Conservation (phyloP, 345 rosid genomes). For the Stellera chamaejasme region DNA sequence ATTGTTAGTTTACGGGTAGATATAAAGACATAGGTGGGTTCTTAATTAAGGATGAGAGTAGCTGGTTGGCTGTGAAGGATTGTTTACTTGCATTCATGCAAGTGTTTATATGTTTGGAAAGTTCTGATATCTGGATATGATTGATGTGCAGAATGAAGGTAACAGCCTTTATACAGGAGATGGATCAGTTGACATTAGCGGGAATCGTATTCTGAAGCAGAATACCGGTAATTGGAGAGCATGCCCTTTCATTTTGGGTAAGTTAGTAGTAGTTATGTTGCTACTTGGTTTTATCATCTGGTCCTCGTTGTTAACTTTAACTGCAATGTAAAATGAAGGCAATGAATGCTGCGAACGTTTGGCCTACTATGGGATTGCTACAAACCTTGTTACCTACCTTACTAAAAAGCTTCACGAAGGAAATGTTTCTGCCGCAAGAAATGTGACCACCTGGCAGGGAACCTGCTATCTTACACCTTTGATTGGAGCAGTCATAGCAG, state of each 20-base stretch:
- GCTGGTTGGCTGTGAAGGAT: neutral
- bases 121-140: neutral
- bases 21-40: neutral
- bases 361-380: slow-evolving; percentile 89
- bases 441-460: slow-evolving; percentile 83
- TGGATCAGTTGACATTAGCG: slow-evolving; percentile 76
- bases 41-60: neutral
- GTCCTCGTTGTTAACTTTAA: too few species aligned
- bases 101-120: slow-evolving; percentile 2
- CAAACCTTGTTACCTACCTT: slow-evolving; percentile 83
- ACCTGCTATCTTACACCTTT: slow-evolving; percentile 94
- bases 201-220: slow-evolving; percentile 70
- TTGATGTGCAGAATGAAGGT: slow-evolving; percentile 28
- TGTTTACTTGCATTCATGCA: neutral
- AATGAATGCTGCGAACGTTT: slow-evolving; percentile 92
- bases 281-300: neutral
- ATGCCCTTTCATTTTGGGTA: slow-evolving; percentile 83
- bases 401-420: slow-evolving; percentile 75
- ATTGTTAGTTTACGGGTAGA: neutral
- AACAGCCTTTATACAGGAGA: slow-evolving; percentile 60
- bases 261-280: neutral
- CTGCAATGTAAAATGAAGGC: slow-evolving; percentile 28
- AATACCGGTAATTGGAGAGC: slow-evolving; percentile 95
- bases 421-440: slow-evolving; percentile 83
- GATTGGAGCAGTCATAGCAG: slow-evolving; percentile 82